Evolutionary conservation across 31 red algal genomes (phyloP).

Genomic region (Porphyra umbilicalis): DNA sequence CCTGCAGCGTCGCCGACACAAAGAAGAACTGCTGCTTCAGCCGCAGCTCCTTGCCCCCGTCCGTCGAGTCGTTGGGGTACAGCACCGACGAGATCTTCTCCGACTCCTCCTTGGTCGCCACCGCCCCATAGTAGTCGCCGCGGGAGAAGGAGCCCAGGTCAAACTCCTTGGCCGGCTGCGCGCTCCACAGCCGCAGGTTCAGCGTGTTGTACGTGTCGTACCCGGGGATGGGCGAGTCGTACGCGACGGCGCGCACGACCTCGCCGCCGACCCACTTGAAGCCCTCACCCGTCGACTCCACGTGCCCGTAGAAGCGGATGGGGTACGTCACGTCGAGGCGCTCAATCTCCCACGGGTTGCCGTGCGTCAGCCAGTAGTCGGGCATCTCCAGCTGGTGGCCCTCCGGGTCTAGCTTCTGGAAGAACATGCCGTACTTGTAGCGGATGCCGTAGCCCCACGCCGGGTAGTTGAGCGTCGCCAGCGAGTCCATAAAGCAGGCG

Average conservation of each 20-base stretch:
- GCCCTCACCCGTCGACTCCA: conserved; percentile 53
- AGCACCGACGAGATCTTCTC: conserved; percentile 92
- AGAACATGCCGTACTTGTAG: conserved; percentile 97
- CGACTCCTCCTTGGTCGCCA: conserved; percentile 65
- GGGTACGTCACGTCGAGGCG: conserved; percentile 90
- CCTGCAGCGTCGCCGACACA: conserved; percentile 96
- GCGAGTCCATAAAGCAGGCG: conserved; percentile 93
- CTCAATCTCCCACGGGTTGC: conserved; percentile 98
- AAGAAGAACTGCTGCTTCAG: conserved; percentile 99
- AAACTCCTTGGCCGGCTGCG: conserved; percentile 88
- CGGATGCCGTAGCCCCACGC: conserved; percentile 97
- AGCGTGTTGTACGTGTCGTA: conserved; percentile 96
- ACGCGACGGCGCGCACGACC: conserved; percentile 85
- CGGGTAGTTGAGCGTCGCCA: conserved; percentile 92
- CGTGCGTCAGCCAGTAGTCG: conserved; percentile 94
- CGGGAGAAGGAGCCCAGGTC: conserved; percentile 87
- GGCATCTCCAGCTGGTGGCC: conserved; percentile 92
- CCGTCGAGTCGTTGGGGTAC: conserved; percentile 94
- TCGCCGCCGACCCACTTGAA: conserved; percentile 63
- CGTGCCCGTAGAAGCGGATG: conserved; percentile 86
- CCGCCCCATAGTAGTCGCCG: conserved; percentile 89
- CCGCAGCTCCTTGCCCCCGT: conserved; percentile 72
- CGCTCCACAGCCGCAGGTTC: conserved; percentile 90
- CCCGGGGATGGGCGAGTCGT: conserved; percentile 92
- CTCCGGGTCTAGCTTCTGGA: conserved; percentile 67